A percentile compares a stretch with the other conserved stretches of the same genome.
phyloP scores from a whole-genome alignment of 31 red algal genomes.

The Porphyra umbilicalis region DNA sequence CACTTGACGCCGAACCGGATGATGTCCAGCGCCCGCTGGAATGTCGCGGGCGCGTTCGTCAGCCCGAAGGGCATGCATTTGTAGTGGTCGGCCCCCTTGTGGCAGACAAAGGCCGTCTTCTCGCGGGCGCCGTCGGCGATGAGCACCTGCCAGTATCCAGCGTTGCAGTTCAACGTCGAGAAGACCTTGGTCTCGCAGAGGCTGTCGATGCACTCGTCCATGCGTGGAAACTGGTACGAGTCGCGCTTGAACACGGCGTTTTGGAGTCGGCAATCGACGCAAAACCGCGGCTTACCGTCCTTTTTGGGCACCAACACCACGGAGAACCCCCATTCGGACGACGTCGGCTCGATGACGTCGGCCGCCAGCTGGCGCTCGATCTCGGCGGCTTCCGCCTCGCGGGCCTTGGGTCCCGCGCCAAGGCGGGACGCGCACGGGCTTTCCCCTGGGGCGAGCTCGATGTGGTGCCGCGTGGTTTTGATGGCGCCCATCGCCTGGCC shows the following conservation, averaged over 20 bases:
- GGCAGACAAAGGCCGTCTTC: slow-evolving; percentile 18
- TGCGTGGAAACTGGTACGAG: slow-evolving; percentile 29
- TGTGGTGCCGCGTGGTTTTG: too few relatives aligned
- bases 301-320: neutral
- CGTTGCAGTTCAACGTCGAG: slow-evolving; percentile 26
- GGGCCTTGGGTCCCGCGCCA: too few relatives aligned
- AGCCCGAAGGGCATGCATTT: slow-evolving; percentile 1
- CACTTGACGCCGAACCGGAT: neutral
- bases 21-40: slow-evolving; percentile 5
- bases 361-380: too few relatives aligned
- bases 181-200: slow-evolving; percentile 23
- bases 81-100: neutral
- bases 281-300: neutral
- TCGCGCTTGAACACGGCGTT: slow-evolving; percentile 26
- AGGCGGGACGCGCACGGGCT: too few relatives aligned
- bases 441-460: too few relatives aligned
- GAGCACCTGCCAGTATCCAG: slow-evolving; percentile 28
- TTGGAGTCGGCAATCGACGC: slow-evolving; percentile 28
- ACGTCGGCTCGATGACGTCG: neutral
- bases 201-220: slow-evolving; percentile 59
- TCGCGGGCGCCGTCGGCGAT: neutral
- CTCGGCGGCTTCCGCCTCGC: too few relatives aligned
- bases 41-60: slow-evolving; percentile 11
- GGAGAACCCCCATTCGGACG: neutral
- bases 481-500: too few relatives aligned